Conservation (phyloP, 345 rosid genomes). For the Salix exigua region DNA sequence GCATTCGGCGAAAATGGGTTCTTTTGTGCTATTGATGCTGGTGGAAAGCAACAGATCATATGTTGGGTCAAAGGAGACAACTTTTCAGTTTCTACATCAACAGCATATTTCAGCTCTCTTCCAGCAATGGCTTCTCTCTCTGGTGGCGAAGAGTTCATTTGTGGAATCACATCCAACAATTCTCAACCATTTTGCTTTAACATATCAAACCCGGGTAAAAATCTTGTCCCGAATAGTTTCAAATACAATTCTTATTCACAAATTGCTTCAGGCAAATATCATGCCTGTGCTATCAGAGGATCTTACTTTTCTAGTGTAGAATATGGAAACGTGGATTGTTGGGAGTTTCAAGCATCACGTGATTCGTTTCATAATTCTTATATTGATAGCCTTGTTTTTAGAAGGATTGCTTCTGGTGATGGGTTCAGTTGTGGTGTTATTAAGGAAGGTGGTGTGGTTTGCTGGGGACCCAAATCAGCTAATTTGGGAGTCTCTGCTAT, state of each 20-base stretch:
- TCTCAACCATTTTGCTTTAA: constrained; percentile 74
- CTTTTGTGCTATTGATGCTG: constrained; percentile 94
- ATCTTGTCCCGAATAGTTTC: constrained; percentile 63
- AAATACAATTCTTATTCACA: constrained; percentile 56
- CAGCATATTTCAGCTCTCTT: constrained; percentile 32
- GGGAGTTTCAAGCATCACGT: constrained; percentile 35
- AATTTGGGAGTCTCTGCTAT: constrained; percentile 41
- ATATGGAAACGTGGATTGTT: constrained; percentile 70
- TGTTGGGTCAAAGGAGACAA: constrained; percentile 73
- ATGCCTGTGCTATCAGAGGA: constrained; percentile 87
- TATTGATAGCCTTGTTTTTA: constrained; percentile 46
- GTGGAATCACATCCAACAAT: constrained; percentile 65
- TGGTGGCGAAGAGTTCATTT: constrained; percentile 75
- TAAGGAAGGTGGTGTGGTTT: constrained; percentile 66
- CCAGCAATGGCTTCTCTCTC: constrained; percentile 67
- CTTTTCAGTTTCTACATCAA: constrained; percentile 22
- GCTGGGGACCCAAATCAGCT: constrained; percentile 76
- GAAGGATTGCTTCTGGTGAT: constrained; percentile 64
- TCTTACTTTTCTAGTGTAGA: constrained; percentile 64
- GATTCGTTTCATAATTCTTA: constrained; percentile 14
- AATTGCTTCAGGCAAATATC: constrained; percentile 76
- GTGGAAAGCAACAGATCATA: constrained; percentile 71
- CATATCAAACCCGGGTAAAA: constrained; percentile 35
- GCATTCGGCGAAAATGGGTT: constrained; percentile 71
- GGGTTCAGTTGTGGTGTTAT: constrained; percentile 84